phyloP scores from a whole-genome alignment of 164 flowering plant genomes.

The Dillenia turbinata region DNA sequence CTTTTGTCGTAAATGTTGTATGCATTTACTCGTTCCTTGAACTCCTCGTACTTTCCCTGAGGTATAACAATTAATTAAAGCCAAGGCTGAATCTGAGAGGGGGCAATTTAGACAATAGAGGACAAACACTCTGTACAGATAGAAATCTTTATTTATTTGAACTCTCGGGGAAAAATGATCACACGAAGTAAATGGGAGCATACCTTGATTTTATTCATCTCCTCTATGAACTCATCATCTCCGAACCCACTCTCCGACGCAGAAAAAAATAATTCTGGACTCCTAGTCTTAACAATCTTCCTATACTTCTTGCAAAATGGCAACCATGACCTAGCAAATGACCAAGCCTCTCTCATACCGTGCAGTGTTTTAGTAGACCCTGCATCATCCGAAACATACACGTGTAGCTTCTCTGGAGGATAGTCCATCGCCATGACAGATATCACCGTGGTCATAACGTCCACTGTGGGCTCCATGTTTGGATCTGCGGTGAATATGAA shows the following conservation, averaged over 20 bases:
- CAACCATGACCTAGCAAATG: slow-evolving; percentile 5
- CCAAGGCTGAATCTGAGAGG: too few species aligned
- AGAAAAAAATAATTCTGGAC: slow-evolving; percentile 10
- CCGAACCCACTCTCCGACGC: not conserved
- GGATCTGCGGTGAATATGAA: slow-evolving; percentile 27
- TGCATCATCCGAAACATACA: slow-evolving; percentile 12
- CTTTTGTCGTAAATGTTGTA: not conserved
- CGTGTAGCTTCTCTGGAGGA: slow-evolving; percentile 11
- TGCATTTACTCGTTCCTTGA: slow-evolving; percentile 17
- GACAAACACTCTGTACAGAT: too few species aligned
- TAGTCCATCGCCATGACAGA: slow-evolving; percentile 11
- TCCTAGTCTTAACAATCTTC: slow-evolving; percentile 1
- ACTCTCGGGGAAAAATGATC: too few species aligned
- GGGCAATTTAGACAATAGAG: too few species aligned
- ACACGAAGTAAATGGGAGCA: too few species aligned
- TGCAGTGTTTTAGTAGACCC: not conserved
- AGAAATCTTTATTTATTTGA: too few species aligned
- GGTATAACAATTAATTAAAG: not conserved
- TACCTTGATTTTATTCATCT: slow-evolving; percentile 5
- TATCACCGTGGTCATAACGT: slow-evolving; percentile 10
- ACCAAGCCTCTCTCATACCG: not conserved
- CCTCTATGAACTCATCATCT: slow-evolving; percentile 3
- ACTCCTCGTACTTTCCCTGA: slow-evolving; percentile 21
- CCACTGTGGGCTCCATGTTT: slow-evolving; percentile 17
- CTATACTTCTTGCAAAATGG: slow-evolving; percentile 7